These are phyloP conservation scores for Mychonastes homosphaera DNA, from an alignment of 139 green algal genomes.

Conservation along the genomic window DNA sequence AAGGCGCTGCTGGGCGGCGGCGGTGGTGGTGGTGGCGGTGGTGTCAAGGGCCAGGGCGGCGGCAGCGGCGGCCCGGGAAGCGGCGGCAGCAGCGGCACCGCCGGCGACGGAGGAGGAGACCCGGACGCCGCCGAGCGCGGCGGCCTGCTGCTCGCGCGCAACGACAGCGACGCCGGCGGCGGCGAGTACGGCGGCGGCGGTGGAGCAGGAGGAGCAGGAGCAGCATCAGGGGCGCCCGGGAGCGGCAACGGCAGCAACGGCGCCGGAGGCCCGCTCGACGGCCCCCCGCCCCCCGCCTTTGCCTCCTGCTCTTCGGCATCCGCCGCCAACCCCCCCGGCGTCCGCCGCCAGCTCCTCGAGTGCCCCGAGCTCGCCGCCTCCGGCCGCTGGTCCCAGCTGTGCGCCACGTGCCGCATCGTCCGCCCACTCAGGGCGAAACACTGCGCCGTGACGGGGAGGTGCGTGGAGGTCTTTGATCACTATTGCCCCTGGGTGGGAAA, in stretches of 20 bases:
- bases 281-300: not conserved
- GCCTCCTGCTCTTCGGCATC: not conserved
- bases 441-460: slow-evolving; percentile 73
- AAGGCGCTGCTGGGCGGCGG: slow-evolving; percentile 1
- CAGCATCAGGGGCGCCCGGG: not conserved
- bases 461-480: slow-evolving; percentile 92
- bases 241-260: slow-evolving; percentile 10
- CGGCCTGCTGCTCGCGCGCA: not conserved
- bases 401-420: slow-evolving; percentile 84
- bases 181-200: slow-evolving; percentile 1
- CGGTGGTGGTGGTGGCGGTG: not conserved
- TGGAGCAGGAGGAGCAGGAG: slow-evolving; percentile 1
- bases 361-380: slow-evolving; percentile 73
- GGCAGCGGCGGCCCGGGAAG: not conserved
- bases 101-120: not conserved
- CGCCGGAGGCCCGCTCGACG: not conserved
- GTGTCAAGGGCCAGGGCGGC: not conserved
- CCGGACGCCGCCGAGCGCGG: not conserved
- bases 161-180: not conserved
- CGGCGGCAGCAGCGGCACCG: slow-evolving; percentile 7
- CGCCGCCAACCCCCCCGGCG: not conserved
- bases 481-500: slow-evolving; percentile 96
- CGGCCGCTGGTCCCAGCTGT: slow-evolving; percentile 80
- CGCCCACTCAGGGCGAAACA: slow-evolving; percentile 86
- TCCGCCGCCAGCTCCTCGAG: slow-evolving; percentile 38